Evolutionary conservation across 805 yeast genomes (phyloP), one percentile per base, ranked within the genome.

Genomic region (Wickerhamiella domercqiae): DNA sequence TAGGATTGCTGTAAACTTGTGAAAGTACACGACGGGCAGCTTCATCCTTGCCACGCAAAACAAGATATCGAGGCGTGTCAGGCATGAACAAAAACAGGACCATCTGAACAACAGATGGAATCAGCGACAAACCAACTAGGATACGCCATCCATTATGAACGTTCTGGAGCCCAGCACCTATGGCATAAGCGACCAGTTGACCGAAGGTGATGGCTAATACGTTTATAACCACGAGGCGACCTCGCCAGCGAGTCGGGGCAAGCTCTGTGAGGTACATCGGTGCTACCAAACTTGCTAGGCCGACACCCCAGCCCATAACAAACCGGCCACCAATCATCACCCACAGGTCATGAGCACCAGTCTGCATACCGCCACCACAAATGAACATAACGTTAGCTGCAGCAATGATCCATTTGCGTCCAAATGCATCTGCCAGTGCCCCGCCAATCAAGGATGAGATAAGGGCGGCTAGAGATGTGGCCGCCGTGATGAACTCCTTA

Each of bases 271-370:
- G 79, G 66, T 84, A 86, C 40, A 87, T 65, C 1, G 98, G 98
- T n/a, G 97, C 83, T 39, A 83, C 78, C 38, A 87, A 64, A 2
- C 96, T 84, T 1, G 96, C 97, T 39, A 81, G 70, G 48, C 98
- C 98, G 20, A 87, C 96, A 49, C 95, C 97, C 58, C 81, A 80
- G 14, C 98, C 98, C 78, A 90, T 80, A 34, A 87, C 65, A 47
- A 90, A 77, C 55, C 97, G 70, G 32, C 97, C 98, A 11, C 63
- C 75, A 45, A 82, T 76, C 97, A 87, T 87, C 32, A 78, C 75
- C 93, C 95, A 82, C 42, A 83, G 76, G 3, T 75, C 64, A 38
- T 72, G 70, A 6, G 96, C 73, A 21, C 77, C 80, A 41, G 90
- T 71, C 62, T 87, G 98, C 41, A 86, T 62, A 32, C 71, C 68